These are phyloP conservation scores for Torulaspora quercuum DNA, from an alignment of 805 yeast genomes.

Conservation along the genomic window DNA sequence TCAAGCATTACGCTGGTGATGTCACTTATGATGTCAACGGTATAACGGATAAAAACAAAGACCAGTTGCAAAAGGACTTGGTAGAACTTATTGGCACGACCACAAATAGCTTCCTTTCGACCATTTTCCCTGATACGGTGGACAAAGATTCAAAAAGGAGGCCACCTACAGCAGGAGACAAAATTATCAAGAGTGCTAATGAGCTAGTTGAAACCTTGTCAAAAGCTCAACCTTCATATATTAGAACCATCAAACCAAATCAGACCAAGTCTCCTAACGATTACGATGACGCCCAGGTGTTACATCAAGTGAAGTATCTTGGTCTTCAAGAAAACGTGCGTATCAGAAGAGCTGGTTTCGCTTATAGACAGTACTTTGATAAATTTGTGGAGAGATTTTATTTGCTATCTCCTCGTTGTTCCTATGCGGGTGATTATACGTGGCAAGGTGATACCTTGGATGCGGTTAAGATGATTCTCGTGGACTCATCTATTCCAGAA, in stretches of 20 bases:
- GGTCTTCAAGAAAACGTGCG: constrained; percentile 97
- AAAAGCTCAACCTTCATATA: constrained; percentile 89
- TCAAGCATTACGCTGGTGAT: constrained; percentile 98
- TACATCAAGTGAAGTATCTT: constrained; percentile 92
- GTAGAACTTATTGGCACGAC: constrained; percentile 75
- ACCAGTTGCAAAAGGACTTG: constrained; percentile 83
- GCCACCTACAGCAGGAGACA: constrained; percentile 95
- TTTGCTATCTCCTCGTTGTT: constrained; percentile 78
- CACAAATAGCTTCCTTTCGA: constrained; percentile 55
- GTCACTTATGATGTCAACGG: constrained; percentile 85
- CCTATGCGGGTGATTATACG: constrained; percentile 81
- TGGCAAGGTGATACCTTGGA: constrained; percentile 59
- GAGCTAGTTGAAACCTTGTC: constrained; percentile 84
- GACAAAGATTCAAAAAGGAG: constrained; percentile 70
- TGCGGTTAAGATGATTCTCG: constrained; percentile 52
- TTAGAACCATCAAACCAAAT: constrained; percentile 96
- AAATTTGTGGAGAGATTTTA: constrained; percentile 94
- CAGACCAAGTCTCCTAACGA: constrained; percentile 88
- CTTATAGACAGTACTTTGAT: constrained; percentile 94
- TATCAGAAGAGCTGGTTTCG: constrained; percentile 97
- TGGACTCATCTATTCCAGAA: constrained; percentile 64
- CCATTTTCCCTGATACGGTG: constrained; percentile 61
- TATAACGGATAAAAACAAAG: constrained; percentile 97
- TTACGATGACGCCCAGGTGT: constrained; percentile 81
- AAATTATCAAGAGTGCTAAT: constrained; percentile 88